Evolutionary conservation across 495 filamentous ascomycete genomes (phyloP), one percentile per base, ranked within the genome.

Genomic region (Podospora didyma): DNA sequence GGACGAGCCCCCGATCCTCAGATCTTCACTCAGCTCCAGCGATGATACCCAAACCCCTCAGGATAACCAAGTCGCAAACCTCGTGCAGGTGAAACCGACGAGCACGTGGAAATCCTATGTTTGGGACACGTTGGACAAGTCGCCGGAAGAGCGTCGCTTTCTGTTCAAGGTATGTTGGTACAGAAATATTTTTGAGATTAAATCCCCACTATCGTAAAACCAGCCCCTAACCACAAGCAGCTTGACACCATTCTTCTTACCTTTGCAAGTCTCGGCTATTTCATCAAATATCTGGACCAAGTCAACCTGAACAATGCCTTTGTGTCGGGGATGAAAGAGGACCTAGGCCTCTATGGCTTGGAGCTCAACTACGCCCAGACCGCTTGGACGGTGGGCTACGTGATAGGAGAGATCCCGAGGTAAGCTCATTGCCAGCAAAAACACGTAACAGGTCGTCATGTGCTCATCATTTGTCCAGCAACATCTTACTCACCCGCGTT

Each of bases 71-170:
- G 44, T 24, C 24, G 39, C 52, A 17, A 49, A 54, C 16, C 46
- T 60, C 4, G 60, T 62, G 21, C 42, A 57, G 26, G 54, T 62
- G 17, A 57, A 63, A 6, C 68, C 69, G 0, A 67, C 68, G n/a
- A 60, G 46, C 46, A 73, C 62, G 41, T 76, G 72, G 73, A 57
- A 60, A 28, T 73, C 70, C 17, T 70, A 74, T 49, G 57, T 86
- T 47, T 86, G 83, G 83, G 81, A 86, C 59, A 83, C 78, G 3
- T 75, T 84, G 28, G 82, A 85, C 56, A 84, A 84, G 60, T 76
- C 82, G 1, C 78, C 80, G 0, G 78, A 82, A 49, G 83, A 87
- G 61, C 75, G 82, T 12, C 71, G 77, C 16, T 77, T 87, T 53
- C 58, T 87, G 11, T 80, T 82, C 57, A 87, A 87, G 26, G 26